Evolutionary conservation across 495 filamentous ascomycete genomes (phyloP).

Genomic region (Massariosphaeria phaeospora): DNA sequence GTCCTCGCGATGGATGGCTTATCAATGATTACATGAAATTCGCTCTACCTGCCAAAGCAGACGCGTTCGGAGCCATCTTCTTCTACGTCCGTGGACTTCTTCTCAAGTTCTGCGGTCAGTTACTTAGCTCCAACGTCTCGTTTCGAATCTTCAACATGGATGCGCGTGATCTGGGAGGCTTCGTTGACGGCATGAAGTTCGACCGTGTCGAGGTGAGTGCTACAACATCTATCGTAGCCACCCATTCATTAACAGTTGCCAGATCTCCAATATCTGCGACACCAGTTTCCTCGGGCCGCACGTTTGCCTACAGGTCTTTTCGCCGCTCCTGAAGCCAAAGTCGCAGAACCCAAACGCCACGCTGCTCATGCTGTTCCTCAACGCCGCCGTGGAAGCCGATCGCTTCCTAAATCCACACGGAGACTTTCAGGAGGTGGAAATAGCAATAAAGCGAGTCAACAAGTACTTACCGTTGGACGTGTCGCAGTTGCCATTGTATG

Average conservation of each 20-base stretch:
- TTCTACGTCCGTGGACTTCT: constrained; percentile 27
- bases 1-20: constrained; percentile 35
- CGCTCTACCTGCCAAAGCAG: constrained; percentile 21
- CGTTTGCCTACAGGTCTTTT: constrained; percentile 15
- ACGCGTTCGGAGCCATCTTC: constrained; percentile 36
- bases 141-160: constrained; percentile 31
- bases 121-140: neutral
- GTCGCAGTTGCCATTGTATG: neutral
- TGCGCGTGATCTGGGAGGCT: constrained; percentile 8
- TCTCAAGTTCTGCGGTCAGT: constrained; percentile 21
- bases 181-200: constrained; percentile 13
- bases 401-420: neutral
- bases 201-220: constrained; percentile 34
- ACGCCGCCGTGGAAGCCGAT: constrained; percentile 22
- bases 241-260: neutral
- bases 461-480: neutral
- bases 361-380: constrained; percentile 36
- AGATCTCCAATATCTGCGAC: constrained; percentile 38
- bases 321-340: constrained; percentile 25
- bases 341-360: constrained; percentile 34
- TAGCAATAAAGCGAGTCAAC: neutral
- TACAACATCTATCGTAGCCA: neutral
- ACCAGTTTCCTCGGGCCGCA: constrained; percentile 21
- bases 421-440: neutral
- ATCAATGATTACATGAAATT: constrained; percentile 18